Percentiles rank a stretch among this genome's conserved stretches.
These are phyloP conservation scores for Aciculosporium take DNA, from an alignment of 2,329 filamentous ascomycete genomes.

Conservation along the genomic window DNA sequence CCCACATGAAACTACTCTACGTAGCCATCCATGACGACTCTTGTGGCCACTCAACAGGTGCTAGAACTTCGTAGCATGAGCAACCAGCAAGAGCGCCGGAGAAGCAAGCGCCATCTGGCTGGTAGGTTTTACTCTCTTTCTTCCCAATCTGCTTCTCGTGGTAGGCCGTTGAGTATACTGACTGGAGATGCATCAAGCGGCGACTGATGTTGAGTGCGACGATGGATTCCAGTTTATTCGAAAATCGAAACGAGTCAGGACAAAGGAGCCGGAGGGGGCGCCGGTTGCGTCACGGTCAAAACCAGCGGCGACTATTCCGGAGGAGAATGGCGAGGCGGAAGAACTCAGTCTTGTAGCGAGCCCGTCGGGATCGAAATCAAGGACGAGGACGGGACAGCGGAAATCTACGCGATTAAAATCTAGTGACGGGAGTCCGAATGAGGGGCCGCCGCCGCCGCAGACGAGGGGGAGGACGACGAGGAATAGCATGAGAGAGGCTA, in stretches of 20 bases:
- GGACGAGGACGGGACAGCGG: constrained; percentile 13
- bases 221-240: constrained; percentile 66
- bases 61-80: constrained; percentile 56
- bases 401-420: constrained; percentile 25
- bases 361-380: constrained; percentile 6
- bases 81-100: constrained; percentile 46
- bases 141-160: background rate
- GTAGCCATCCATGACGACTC: constrained; percentile 54
- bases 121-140: constrained; percentile 28
- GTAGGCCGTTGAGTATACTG: background rate
- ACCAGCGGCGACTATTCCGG: constrained; percentile 10
- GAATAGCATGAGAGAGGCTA: constrained; percentile 30
- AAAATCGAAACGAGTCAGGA: constrained; percentile 50
- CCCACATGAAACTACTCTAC: constrained; percentile 10
- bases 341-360: constrained; percentile 4
- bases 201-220: constrained; percentile 50
- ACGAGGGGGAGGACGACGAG: constrained; percentile 26
- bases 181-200: constrained; percentile 16
- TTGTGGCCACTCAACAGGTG: constrained; percentile 49
- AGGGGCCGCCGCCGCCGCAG: constrained; percentile 20
- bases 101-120: constrained; percentile 47
- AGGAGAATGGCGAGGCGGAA: background rate
- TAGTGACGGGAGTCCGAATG: constrained; percentile 23
- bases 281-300: background rate
- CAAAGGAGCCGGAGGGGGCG: constrained; percentile 31